Conservation (phyloP, 2,329 filamentous ascomycete genomes). For the Colletotrichum aenigma region DNA sequence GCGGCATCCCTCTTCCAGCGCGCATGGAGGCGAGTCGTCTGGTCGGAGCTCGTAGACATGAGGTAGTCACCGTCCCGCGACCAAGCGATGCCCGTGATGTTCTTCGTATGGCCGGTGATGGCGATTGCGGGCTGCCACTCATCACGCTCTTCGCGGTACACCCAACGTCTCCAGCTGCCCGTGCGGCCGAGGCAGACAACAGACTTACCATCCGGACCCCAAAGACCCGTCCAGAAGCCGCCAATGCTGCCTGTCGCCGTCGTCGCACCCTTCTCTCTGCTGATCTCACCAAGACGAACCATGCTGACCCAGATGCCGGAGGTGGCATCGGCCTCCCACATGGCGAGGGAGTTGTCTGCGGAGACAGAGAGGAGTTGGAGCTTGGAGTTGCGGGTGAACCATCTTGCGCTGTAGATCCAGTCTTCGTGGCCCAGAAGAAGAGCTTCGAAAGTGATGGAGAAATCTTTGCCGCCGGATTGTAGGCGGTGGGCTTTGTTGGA, state of each 20-base stretch:
- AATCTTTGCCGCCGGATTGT: conserved; percentile 63
- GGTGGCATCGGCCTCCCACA: conserved; percentile 85
- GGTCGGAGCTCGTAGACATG: conserved; percentile 87
- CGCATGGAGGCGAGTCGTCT: conserved; percentile 88
- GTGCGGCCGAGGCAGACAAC: conserved; percentile 88
- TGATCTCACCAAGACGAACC: conserved; percentile 89
- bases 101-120: conserved; percentile 81
- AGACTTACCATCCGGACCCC: conserved; percentile 77
- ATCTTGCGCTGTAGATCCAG: conserved; percentile 92
- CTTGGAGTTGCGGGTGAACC: conserved; percentile 62
- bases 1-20: conserved; percentile 65
- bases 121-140: conserved; percentile 79
- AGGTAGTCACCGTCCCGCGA: conserved; percentile 81
- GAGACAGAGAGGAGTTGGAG: conserved; percentile 86
- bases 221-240: conserved; percentile 95
- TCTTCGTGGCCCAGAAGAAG: conserved; percentile 94
- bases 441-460: conserved; percentile 90
- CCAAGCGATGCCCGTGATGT: conserved; percentile 86
- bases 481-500: conserved; percentile 91
- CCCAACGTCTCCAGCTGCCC: conserved; percentile 92
- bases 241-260: conserved; percentile 95
- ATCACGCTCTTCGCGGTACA: conserved; percentile 62
- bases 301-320: conserved; percentile 93
- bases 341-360: conserved; percentile 90
- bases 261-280: conserved; percentile 91